Evolutionary conservation across 768 basidiomycete genomes (phyloP), one percentile per base, ranked within the genome.

Genomic region (Multifurca ochricompacta): DNA sequence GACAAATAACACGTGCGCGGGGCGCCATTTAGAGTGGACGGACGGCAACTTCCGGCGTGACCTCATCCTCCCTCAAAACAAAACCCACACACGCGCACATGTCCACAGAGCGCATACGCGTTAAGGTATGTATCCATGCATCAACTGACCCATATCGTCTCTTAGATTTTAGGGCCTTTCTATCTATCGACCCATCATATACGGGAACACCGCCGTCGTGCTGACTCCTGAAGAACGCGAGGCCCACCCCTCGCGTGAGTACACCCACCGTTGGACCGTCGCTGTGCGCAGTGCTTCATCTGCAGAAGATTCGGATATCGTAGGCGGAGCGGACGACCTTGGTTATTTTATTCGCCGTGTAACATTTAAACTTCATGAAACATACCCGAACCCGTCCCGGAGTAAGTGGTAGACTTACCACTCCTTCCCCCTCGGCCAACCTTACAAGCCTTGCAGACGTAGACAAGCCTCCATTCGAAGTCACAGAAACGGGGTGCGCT

Each of bases 321-420:
- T 94, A 19, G 94, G 94, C 19, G 92, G 91, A 13, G 87, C 83
- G 50, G 93, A 97, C 67, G 92, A 97, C 64, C 67, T 94, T 32
- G 78, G 81, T 61, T 89, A 96, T 63, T 91, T 95, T 66, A 83
- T 99, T 67, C 97, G 95, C 67, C 82, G 92, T 52, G 95, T 98
- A 47, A 88, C 92, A 14, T 97, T 99, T 82, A 95, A 92, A 69
- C 71, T 99, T 48, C 95, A 99, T 70, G 96, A 99, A 62, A 97
- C 94, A 1, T 97, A 97, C 69, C 71, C 91, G 2, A 92, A 86
- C 66, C 91, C 93, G 3, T 83, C 83, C 34, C 75, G 96, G 73
- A 88, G 95, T 96, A 64, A 66, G 85, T 75, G 9, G 13, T 5
- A 11, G n/a, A 18, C 18, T 39, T 13, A 11, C n/a, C 25, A 8